A percentile compares a stretch with the other conserved stretches of the same genome.
phyloP scores from a whole-genome alignment of 2,329 filamentous ascomycete genomes.

The Amphichorda felina region DNA sequence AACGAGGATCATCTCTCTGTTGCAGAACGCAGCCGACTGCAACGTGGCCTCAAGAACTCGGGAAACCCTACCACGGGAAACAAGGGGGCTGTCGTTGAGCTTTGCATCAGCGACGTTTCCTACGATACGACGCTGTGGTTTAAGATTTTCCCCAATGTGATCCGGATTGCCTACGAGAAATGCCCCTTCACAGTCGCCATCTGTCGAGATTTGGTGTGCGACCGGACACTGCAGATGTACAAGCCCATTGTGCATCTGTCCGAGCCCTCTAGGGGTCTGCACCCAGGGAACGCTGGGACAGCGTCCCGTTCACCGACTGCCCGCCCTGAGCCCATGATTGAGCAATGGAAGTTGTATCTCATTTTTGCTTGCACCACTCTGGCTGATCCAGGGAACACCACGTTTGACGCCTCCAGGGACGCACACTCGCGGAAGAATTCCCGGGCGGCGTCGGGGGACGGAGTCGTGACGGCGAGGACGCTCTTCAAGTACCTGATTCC shows the following conservation, averaged over 20 bases:
- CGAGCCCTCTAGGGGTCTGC: conserved; percentile 56
- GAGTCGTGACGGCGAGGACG: conserved; percentile 77
- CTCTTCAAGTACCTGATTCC: conserved; percentile 90
- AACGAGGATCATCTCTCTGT: conserved; percentile 86
- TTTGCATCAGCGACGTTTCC: conserved; percentile 89
- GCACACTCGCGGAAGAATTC: conserved; percentile 79
- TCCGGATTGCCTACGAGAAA: conserved; percentile 79
- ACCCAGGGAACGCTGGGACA: conserved; percentile 41
- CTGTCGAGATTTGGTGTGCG: conserved; percentile 84
- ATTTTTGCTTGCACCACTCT: conserved; percentile 96
- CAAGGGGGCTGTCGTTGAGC: conserved; percentile 78
- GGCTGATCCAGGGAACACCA: conserved; percentile 61
- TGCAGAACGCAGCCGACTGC: conserved; percentile 82
- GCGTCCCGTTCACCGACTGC: conserved; percentile 49
- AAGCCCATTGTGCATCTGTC: conserved; percentile 68
- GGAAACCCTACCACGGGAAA: conserved; percentile 64
- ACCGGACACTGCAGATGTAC: conserved; percentile 87
- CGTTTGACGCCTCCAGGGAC: conserved; percentile 29
- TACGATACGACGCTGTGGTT: conserved; percentile 96
- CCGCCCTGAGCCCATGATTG: conserved; percentile 77
- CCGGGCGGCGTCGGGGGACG: conserved; percentile 53
- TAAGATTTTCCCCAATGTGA: conserved; percentile 93
- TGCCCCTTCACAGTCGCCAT: conserved; percentile 88
- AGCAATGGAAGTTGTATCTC: conserved; percentile 96
- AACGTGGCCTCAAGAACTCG: conserved; percentile 77